A percentile compares a stretch with the other conserved stretches of the same genome.
Evolutionary conservation across 495 filamentous ascomycete genomes (phyloP).

Genomic region (Neurospora tetrasperma): DNA sequence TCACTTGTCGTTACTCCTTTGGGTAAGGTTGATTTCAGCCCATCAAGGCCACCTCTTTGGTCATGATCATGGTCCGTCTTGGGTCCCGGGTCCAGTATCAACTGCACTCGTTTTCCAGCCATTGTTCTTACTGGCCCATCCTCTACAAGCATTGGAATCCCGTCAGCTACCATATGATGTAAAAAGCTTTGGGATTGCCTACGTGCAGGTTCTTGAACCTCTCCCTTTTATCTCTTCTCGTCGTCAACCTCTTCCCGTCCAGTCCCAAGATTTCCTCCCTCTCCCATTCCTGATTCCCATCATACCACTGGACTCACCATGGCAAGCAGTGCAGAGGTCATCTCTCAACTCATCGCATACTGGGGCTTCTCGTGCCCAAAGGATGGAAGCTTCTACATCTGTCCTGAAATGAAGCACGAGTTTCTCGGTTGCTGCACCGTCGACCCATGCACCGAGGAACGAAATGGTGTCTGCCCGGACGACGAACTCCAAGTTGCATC

Average conservation of each 20-base stretch:
- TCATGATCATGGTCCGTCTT: neutral
- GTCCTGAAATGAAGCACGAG: conserved; percentile 8
- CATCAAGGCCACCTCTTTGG: neutral
- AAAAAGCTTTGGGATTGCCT: neutral
- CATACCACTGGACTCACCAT: neutral
- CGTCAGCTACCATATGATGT: neutral
- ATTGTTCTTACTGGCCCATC: neutral
- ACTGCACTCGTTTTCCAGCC: neutral
- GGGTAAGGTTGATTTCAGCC: neutral
- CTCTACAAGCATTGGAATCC: neutral
- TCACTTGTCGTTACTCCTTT: neutral
- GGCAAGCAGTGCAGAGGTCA: neutral
- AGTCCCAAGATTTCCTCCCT: neutral
- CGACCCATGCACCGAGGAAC: conserved; percentile 21
- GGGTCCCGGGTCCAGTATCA: neutral
- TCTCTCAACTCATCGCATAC: neutral
- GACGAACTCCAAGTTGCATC: conserved; percentile 12
- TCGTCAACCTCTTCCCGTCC: neutral
- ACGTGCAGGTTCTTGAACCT: neutral
- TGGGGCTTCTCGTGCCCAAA: conserved; percentile 21
- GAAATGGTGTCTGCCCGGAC: conserved; percentile 14
- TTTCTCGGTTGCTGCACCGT: conserved; percentile 28
- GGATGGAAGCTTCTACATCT: conserved; percentile 22
- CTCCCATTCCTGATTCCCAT: neutral
- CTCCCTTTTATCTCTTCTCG: neutral